Evolutionary conservation across 2,329 filamentous ascomycete species (phyloP), one percentile per base, ranked within the genome.

Genomic region (Alternaria infectoria): DNA sequence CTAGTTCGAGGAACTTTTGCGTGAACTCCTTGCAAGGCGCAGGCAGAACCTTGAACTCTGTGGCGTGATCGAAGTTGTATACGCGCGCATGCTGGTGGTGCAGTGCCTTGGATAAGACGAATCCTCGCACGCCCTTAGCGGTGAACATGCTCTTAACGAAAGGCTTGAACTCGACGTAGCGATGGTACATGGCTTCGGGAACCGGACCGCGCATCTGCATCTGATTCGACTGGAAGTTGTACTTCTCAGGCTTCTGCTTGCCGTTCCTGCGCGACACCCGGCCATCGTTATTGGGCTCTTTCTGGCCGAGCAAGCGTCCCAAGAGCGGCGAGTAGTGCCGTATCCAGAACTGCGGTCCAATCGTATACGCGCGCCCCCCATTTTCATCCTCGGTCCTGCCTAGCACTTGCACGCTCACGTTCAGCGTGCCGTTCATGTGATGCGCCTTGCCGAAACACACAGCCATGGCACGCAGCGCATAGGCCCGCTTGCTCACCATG

Each of bases 201-300:
- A 96, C 90, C 0, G 95, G 95, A 0, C 95, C 95, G 49, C 87
- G 85, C 8, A 98, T 86, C 77, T 97, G 95, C 74, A 97, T 89
- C 78, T 97, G 91, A 77, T 93, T 94, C 43, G 95, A 92, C 84
- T 97, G 94, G 81, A 98, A 98, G 79, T 96, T 93, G 77, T 95
- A 95, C 83, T 89, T 90, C 74, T 91, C 86, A 3, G 88, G 85
- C 67, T 85, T 78, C 11, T 70, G 59, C 61, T 74, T 78, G 49
- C 74, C 85, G 61, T 87, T 86, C 43, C 73, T 73, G 26, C 72
- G 64, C 32, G 71, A 76, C 3, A 70, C 50, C 2, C 75, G 69
- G 9, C 77, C 77, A 32, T 73, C 73, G 21, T 79, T 75, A 15
- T 85, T 78, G 11, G 85, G 77, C 73, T 89, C 85, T 72, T 90